Evolutionary conservation across 345 rosid genomes (phyloP), one percentile per base, ranked within the genome.

Genomic region (Eucalyptus pumila): DNA sequence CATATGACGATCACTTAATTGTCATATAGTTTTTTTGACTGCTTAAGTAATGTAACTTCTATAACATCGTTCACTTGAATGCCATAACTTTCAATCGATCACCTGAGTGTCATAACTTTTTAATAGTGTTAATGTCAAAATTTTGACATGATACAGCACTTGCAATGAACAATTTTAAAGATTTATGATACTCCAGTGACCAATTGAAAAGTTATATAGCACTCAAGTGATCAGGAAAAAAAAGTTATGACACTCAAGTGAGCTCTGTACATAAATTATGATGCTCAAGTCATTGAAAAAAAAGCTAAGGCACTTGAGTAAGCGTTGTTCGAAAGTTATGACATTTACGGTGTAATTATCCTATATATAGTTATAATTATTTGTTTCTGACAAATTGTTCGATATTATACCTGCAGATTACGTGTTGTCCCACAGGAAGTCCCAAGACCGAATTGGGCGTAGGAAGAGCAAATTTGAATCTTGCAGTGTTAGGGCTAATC

Each of bases 381-480:
- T 86, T 62, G 5, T 69, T 34, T 27, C 24, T 11, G 34, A 62
- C 8, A 8, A 14, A 4, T 24, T 8, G 19, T 19, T 37, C 3
- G 65, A 23, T 48, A 51, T 4, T 7, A 23, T 80, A 91, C 92
- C 90, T 92, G 95, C 92, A 92, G 23, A 88, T 37, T 5, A 91
- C 52, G 60, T 91, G 93, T 51, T 91, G 69, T 51, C 92, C 92
- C 12, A 90, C 88, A 3, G 94, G 95, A 87, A 93, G 92, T 13
- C 95, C 92, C 85, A 93, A 24, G 17, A 88, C 65, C 45, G 93
- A 91, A 23, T 23, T 88, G 3, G 90, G 89, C 7, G 89, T 90
- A 11, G 89, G 92, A 47, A 93, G 95, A 72, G 90, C 91, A 89
- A 93, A 93, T 86, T 91, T 90, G 83, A 92, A 93, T 86, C 32